Evolutionary conservation across 1,139 yeast genomes (phyloP).

Genomic region (Suhomyces atakaporum): DNA sequence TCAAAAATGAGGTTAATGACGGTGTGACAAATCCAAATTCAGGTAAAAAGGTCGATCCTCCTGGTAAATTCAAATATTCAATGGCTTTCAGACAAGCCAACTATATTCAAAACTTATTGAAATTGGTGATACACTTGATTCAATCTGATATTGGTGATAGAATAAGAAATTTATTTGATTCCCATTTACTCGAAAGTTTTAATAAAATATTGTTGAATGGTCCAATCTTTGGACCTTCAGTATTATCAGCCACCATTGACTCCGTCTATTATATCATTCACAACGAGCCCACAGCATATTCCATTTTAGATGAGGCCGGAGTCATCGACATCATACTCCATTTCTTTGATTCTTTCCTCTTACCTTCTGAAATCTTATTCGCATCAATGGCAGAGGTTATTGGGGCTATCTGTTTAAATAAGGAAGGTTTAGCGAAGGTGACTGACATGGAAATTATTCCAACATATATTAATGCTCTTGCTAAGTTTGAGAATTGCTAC

Average conservation of each 20-base stretch:
- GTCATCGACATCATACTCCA: constrained; percentile 67
- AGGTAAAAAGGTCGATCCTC: too few species aligned
- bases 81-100: constrained; percentile 69
- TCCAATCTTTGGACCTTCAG: constrained; percentile 64
- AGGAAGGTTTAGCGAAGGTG: constrained; percentile 66
- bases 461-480: constrained; percentile 55
- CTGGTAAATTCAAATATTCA: too few species aligned
- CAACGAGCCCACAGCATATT: constrained; percentile 88
- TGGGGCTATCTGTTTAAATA: constrained; percentile 82
- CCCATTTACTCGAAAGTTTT: constrained; percentile 66
- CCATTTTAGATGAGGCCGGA: constrained; percentile 77
- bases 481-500: constrained; percentile 50
- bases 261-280: constrained; percentile 75
- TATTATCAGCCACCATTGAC: constrained; percentile 66
- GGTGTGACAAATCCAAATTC: too few species aligned
- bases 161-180: constrained; percentile 81
- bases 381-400: constrained; percentile 71
- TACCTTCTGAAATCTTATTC: constrained; percentile 61
- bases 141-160: constrained; percentile 81
- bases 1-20: constrained; percentile 67
- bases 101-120: constrained; percentile 56
- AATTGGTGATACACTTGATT: constrained; percentile 64
- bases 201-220: constrained; percentile 62
- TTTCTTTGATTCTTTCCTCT: constrained; percentile 51
- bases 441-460: constrained; percentile 48